Evolutionary conservation across 2,329 filamentous ascomycete genomes (phyloP).

Genomic region (Claviceps sp.): DNA sequence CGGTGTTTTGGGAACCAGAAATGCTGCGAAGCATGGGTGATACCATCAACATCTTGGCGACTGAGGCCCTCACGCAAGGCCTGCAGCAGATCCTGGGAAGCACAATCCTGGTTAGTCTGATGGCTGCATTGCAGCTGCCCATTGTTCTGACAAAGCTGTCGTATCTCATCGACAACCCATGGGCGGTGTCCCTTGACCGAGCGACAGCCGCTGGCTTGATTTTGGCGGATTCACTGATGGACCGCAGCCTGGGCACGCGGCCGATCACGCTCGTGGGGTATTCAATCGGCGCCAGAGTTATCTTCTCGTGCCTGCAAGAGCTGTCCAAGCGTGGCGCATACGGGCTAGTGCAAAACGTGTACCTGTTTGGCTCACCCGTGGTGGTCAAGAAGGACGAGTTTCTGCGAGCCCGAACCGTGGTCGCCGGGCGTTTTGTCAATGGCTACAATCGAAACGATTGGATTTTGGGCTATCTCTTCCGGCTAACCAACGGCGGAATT

Average conservation of each 20-base stretch:
- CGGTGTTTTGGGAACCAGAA: conserved; percentile 92
- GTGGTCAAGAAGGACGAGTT: conserved; percentile 90
- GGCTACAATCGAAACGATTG: conserved; percentile 92
- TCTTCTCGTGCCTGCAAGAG: conserved; percentile 82
- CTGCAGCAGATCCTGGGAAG: conserved; percentile 88
- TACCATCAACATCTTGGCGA: conserved; percentile 95
- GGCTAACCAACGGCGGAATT: conserved; percentile 83
- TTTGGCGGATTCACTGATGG: conserved; percentile 83
- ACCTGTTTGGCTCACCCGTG: conserved; percentile 82
- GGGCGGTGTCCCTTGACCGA: conserved; percentile 89
- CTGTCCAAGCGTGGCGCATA: conserved; percentile 71
- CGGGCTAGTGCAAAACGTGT: conserved; percentile 87
- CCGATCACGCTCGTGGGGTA: conserved; percentile 92
- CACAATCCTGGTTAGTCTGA: conserved; percentile 75
- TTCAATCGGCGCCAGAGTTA: conserved; percentile 81
- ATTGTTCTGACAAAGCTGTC: conserved; percentile 85
- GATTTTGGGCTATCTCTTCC: conserved; percentile 94
- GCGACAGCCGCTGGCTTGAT: conserved; percentile 83
- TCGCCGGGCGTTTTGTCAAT: conserved; percentile 87
- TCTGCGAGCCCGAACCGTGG: conserved; percentile 63
- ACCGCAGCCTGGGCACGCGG: conserved; percentile 78
- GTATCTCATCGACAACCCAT: conserved; percentile 96
- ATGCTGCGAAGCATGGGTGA: conserved; percentile 97
- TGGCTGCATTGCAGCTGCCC: conserved; percentile 87
- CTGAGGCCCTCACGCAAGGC: conserved; percentile 91